Evolutionary conservation across 345 rosid species (phyloP), one percentile per base, ranked within the genome.

Genomic region (Cochlearia excelsa): DNA sequence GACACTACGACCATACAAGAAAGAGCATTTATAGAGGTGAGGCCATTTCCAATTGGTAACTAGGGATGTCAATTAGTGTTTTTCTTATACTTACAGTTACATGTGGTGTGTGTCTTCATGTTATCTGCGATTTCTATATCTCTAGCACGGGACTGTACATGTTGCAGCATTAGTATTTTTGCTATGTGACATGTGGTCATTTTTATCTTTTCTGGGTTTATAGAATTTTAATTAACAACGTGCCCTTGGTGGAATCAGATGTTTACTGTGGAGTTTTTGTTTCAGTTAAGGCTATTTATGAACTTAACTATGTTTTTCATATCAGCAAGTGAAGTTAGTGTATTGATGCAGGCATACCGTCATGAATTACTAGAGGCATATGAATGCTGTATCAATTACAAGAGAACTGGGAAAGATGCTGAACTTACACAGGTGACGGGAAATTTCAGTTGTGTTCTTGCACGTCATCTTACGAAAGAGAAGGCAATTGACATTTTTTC

Each of bases 11-110:
- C 95, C 65, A 78, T 84, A 76, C 88, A 82, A 75, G 99, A 93
- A 81, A 78, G 86, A 74, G 84, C 97, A 52, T 93, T 93, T 70
- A 89, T 93, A 71, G 97, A 93, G 99, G 99, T 92, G 29, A 28
- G 49, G 51, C 51, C 37, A 39, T 51, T 37, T 45, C 61, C 31
- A 9, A 35, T 28, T 33, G 16, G 30, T 27, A 52, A 46, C 31
- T 61, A 26, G 62, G 46, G 57, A 16, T 54, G 38, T 33, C 48
- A 41, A 54, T 27, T 35, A 35, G 43, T 47, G 29, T 57, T 57
- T 9, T 51, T 57, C 3, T 41, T 50, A 41, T 30, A 6, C 30
- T 46, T 65, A 10, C 23, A 4, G 57, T 57, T 16, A 16, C 23
- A 16, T 7, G 41, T 48, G 34, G 63, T 31, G 4, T 28, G 44